Conservation (phyloP, 768 basidiomycete genomes). For the Candolleomyces aberdarensis region DNA sequence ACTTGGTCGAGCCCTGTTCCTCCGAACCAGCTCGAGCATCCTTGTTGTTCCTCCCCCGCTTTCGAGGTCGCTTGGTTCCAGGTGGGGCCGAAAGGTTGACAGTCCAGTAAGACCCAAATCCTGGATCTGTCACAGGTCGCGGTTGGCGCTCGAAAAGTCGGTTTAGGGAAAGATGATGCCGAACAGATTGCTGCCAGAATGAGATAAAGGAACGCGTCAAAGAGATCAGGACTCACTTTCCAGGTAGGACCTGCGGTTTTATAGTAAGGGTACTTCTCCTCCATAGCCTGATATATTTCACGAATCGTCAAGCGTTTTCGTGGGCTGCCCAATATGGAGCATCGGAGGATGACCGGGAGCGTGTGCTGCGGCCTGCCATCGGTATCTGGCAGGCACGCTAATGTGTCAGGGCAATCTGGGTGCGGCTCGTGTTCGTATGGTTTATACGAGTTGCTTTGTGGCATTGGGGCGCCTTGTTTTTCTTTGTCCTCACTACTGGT, state of each 20-base stretch:
- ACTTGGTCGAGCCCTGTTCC: constrained; percentile 7
- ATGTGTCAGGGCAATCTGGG: constrained; percentile 73
- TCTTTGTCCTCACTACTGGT: constrained; percentile 19
- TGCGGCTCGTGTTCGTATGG: constrained; percentile 56
- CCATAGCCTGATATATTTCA: constrained; percentile 86
- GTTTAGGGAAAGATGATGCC: constrained; percentile 81
- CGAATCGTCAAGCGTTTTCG: constrained; percentile 76
- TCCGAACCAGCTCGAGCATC: constrained; percentile 20
- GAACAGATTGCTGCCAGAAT: constrained; percentile 71
- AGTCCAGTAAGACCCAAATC: constrained; percentile 88
- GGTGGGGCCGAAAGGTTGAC: constrained; percentile 85
- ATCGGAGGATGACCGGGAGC: constrained; percentile 79
- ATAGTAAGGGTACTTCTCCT: constrained; percentile 80
- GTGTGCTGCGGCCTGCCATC: constrained; percentile 80
- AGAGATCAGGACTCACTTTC: constrained; percentile 53
- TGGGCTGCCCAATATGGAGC: constrained; percentile 77
- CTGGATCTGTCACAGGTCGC: constrained; percentile 79
- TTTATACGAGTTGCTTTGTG: constrained; percentile 22
- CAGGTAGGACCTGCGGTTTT: constrained; percentile 78
- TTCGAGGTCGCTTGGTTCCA: constrained; percentile 81
- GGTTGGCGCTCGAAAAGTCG: constrained; percentile 80
- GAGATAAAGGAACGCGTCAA: constrained; percentile 12
- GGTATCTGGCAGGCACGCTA: constrained; percentile 77
- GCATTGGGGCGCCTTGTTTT: constrained; percentile 15
- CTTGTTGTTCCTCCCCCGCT: constrained; percentile 65